A percentile compares a stretch with the other conserved stretches of the same genome.
These are phyloP conservation scores for Chiua sp. DNA, from an alignment of 1,284 basidiomycete genomes.

Conservation along the genomic window DNA sequence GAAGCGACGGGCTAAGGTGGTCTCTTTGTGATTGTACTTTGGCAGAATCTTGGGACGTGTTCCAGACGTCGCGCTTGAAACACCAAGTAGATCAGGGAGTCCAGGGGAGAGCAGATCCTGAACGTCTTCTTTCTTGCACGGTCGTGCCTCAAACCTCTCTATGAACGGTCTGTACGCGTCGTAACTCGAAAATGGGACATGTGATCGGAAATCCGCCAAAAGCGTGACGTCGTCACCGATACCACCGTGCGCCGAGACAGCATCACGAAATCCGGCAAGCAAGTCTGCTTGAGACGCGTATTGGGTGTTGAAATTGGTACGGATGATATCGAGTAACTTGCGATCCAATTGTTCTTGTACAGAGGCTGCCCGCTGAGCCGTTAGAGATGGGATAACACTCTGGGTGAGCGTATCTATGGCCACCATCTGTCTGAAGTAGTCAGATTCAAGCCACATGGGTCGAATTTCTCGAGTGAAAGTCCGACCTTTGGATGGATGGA, in stretches of 20 bases:
- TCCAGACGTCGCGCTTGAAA: slow-evolving; percentile 19
- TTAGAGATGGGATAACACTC: not conserved
- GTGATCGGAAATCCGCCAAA: slow-evolving; percentile 3
- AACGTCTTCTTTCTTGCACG: slow-evolving; percentile 14
- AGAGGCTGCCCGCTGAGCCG: not conserved
- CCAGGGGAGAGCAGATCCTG: slow-evolving; percentile 22
- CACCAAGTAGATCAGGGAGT: slow-evolving; percentile 9
- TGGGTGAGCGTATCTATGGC: not conserved
- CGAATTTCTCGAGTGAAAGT: not conserved
- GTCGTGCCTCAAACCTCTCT: slow-evolving; percentile 6
- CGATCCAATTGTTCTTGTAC: slow-evolving; percentile 2
- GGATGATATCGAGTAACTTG: slow-evolving; percentile 8
- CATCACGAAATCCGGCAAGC: slow-evolving; percentile 7
- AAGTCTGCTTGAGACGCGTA: slow-evolving; percentile 4
- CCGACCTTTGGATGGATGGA: not conserved
- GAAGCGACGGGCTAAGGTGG: no score
- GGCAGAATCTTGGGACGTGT: slow-evolving; percentile 3
- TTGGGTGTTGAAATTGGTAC: slow-evolving; percentile 12
- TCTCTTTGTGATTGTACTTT: not conserved
- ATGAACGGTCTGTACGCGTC: slow-evolving; percentile 17
- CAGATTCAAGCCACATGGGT: not conserved
- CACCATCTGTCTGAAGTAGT: not conserved
- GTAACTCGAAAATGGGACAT: slow-evolving; percentile 15
- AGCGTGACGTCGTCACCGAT: not conserved
- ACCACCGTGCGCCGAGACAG: not conserved